Evolutionary conservation across 108 stramenopile species (phyloP).

Genomic region (Nannochloropsis gaditana): DNA sequence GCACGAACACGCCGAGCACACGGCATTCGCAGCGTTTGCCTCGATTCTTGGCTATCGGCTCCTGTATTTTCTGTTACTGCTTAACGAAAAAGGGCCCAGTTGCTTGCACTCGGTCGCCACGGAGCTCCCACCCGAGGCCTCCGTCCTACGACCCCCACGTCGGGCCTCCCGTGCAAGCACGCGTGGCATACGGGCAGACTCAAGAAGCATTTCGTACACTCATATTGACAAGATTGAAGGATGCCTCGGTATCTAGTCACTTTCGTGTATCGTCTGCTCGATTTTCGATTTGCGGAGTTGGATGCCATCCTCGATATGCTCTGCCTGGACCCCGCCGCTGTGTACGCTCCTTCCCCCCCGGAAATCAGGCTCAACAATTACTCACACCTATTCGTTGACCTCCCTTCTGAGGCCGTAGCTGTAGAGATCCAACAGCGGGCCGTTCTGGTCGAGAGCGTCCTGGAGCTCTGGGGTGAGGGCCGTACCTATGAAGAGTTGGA

Average conservation of each 20-base stretch:
- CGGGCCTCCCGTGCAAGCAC: neutral
- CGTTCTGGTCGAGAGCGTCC: neutral
- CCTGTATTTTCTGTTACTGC: too few relatives aligned
- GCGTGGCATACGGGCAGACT: too few relatives aligned
- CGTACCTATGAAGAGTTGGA: neutral
- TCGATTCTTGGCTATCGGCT: too few relatives aligned
- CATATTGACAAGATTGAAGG: neutral
- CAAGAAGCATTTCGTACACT: too few relatives aligned
- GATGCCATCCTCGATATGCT: neutral
- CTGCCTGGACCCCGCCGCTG: neutral
- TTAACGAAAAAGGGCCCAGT: too few relatives aligned
- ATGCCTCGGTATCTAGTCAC: constrained; percentile 1
- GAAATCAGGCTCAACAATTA: neutral
- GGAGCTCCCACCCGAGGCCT: too few relatives aligned
- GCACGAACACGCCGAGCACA: too few relatives aligned
- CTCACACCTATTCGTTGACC: neutral
- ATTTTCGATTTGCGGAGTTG: neutral
- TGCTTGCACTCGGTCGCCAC: too few relatives aligned
- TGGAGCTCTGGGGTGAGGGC: neutral
- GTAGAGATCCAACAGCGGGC: neutral
- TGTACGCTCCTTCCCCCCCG: neutral
- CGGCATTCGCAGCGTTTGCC: too few relatives aligned
- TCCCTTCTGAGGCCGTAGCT: constrained; percentile 5
- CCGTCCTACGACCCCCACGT: neutral
- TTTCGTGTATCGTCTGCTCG: neutral